These are phyloP conservation scores for Platanthera zijinensis DNA, from an alignment of 106 monocot species.

Conservation along the genomic window DNA sequence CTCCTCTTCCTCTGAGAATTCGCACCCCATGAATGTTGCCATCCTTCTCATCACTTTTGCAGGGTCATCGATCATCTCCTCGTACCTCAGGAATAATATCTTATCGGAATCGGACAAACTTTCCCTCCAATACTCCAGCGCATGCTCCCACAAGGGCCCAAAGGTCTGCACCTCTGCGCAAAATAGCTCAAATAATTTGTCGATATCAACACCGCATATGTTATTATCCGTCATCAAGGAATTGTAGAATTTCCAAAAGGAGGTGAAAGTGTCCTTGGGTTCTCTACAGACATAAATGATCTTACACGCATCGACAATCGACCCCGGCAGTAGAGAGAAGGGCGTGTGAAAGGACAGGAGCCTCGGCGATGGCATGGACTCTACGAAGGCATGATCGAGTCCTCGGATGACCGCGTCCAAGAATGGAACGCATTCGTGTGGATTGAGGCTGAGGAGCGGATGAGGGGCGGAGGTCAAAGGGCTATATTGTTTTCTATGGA, in stretches of 20 bases:
- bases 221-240: not conserved
- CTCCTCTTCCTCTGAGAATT: slow-evolving; percentile 14
- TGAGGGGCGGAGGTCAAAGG: slow-evolving; percentile 7
- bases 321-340: slow-evolving; percentile 18
- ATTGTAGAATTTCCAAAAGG: slow-evolving; percentile 14
- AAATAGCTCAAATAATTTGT: slow-evolving; percentile 9
- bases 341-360: slow-evolving; percentile 22
- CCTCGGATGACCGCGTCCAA: too few species aligned
- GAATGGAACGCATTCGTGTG: too few species aligned
- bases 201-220: not conserved
- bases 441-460: slow-evolving; percentile 3
- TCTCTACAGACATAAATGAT: slow-evolving; percentile 31
- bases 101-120: not conserved
- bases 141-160: slow-evolving; percentile 27
- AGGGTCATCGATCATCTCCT: not conserved
- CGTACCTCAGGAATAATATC: slow-evolving; percentile 13
- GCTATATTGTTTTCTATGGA: slow-evolving; percentile 4
- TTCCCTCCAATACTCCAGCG: slow-evolving; percentile 23
- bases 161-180: not conserved
- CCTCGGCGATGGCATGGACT: too few species aligned
- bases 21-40: slow-evolving; percentile 28
- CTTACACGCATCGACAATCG: slow-evolving; percentile 13
- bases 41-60: slow-evolving; percentile 3
- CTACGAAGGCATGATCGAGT: too few species aligned
- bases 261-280: slow-evolving; percentile 35